Conservation (phyloP, 2,329 filamentous ascomycete genomes). For the Xylariaceae sp. region DNA sequence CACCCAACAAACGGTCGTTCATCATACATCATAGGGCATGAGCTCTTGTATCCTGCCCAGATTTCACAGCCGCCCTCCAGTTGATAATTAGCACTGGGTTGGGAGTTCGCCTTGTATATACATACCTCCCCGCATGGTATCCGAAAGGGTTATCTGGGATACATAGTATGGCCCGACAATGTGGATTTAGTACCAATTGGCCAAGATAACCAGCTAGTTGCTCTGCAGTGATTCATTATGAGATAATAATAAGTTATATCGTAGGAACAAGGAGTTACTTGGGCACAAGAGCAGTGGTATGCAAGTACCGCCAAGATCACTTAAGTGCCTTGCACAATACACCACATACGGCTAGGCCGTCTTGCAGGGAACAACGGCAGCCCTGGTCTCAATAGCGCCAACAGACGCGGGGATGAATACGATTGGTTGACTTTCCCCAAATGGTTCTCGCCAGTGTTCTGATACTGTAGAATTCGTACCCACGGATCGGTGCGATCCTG, state of each 20-base stretch:
- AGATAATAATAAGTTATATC: background rate
- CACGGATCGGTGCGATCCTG: background rate
- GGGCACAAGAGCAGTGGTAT: too few species aligned
- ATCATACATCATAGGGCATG: background rate
- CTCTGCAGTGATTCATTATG: background rate
- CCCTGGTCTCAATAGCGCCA: background rate
- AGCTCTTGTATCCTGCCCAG: background rate
- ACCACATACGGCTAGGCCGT: too few species aligned
- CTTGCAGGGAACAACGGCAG: background rate
- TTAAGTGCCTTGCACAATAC: background rate
- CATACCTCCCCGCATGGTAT: too few species aligned
- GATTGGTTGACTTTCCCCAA: slow-evolving; percentile 14
- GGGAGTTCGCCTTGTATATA: background rate
- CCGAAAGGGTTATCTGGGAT: background rate
- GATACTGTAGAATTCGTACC: too few species aligned
- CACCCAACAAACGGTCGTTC: background rate
- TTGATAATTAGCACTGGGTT: too few species aligned
- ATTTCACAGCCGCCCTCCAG: too few species aligned
- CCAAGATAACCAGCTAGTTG: background rate
- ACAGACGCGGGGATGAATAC: slow-evolving; percentile 10
- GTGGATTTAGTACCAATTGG: slow-evolving; percentile 30
- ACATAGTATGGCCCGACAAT: slow-evolving; percentile 16
- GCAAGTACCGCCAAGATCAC: too few species aligned
- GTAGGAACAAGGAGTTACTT: too few species aligned
- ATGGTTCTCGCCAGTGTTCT: background rate